Conservation (phyloP, 2,329 filamentous ascomycete species). For the Pseudogymnoascus verrucosus region DNA sequence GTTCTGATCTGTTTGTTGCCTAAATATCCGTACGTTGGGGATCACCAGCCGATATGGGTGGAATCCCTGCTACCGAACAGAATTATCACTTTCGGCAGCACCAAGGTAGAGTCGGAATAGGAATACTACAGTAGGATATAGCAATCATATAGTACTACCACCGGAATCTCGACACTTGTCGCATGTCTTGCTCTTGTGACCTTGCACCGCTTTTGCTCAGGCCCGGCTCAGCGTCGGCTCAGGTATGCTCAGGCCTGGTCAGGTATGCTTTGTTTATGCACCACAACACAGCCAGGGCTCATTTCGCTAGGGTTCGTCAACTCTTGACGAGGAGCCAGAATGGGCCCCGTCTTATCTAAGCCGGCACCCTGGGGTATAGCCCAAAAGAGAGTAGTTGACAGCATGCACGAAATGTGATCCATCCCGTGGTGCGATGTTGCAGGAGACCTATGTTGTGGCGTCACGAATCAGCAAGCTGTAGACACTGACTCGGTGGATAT, state of each 20-base stretch:
- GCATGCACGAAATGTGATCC: background rate
- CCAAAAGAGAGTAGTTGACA: background rate
- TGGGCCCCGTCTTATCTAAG: too few relatives aligned
- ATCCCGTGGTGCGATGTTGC: background rate
- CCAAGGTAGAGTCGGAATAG: too few relatives aligned
- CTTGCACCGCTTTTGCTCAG: constrained; percentile 16
- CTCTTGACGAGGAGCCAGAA: too few relatives aligned
- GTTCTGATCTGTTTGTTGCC: background rate
- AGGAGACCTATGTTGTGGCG: background rate
- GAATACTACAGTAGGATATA: too few relatives aligned
- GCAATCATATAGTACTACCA: too few relatives aligned
- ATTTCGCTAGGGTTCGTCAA: too few relatives aligned
- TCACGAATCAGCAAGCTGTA: too few relatives aligned
- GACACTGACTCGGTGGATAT: too few relatives aligned
- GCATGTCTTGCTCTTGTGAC: constrained; percentile 9
- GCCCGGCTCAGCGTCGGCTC: constrained; percentile 15
- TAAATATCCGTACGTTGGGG: background rate
- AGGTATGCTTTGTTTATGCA: background rate
- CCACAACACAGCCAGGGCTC: background rate
- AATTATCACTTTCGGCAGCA: too few relatives aligned
- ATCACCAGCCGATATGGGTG: background rate
- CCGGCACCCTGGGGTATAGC: background rate
- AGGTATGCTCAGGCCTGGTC: background rate
- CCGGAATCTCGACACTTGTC: too few relatives aligned
- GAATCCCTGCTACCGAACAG: background rate